Evolutionary conservation across 2,329 filamentous ascomycete genomes (phyloP).

Genomic region (Apiospora rasikravindrae): DNA sequence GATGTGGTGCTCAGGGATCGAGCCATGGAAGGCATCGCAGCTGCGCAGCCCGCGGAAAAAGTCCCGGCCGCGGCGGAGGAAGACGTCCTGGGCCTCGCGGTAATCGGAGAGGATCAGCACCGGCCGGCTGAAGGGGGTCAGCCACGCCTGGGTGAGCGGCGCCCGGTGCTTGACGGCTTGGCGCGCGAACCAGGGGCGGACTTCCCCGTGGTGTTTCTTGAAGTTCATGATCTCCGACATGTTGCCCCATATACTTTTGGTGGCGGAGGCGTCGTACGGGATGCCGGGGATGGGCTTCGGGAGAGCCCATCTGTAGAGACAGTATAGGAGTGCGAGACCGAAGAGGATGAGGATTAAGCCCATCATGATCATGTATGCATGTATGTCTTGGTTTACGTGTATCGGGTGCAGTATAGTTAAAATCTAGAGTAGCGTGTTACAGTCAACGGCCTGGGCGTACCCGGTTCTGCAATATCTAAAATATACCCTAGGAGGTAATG

Average conservation of each 20-base stretch:
- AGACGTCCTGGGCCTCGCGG: slow-evolving; percentile 24
- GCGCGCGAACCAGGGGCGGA: not conserved
- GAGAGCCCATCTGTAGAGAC: slow-evolving; percentile 29
- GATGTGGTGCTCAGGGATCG: slow-evolving; percentile 9
- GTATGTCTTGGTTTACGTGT: too few relatives aligned
- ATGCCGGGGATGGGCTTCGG: slow-evolving; percentile 38
- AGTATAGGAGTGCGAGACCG: slow-evolving; percentile 17
- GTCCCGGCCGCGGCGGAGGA: slow-evolving; percentile 25
- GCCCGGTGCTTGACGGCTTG: not conserved
- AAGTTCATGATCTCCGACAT: slow-evolving; percentile 28
- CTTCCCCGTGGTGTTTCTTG: slow-evolving; percentile 20
- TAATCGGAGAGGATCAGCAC: slow-evolving; percentile 24
- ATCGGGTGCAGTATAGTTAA: too few relatives aligned
- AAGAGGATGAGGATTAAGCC: too few relatives aligned
- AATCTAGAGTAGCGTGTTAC: too few relatives aligned
- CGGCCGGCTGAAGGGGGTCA: slow-evolving; percentile 23
- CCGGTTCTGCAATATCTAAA: too few relatives aligned
- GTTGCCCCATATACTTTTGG: slow-evolving; percentile 31
- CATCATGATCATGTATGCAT: too few relatives aligned
- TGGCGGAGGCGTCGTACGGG: slow-evolving; percentile 33
- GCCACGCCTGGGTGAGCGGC: slow-evolving; percentile 26
- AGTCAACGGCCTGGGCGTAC: too few relatives aligned
- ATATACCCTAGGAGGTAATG: too few relatives aligned
- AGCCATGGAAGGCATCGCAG: not conserved
- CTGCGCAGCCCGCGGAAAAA: slow-evolving; percentile 4